A percentile compares a stretch with the other conserved stretches of the same genome.
phyloP scores from a whole-genome alignment of 352 stramenopile genomes.

The Phytophthora cactorum region DNA sequence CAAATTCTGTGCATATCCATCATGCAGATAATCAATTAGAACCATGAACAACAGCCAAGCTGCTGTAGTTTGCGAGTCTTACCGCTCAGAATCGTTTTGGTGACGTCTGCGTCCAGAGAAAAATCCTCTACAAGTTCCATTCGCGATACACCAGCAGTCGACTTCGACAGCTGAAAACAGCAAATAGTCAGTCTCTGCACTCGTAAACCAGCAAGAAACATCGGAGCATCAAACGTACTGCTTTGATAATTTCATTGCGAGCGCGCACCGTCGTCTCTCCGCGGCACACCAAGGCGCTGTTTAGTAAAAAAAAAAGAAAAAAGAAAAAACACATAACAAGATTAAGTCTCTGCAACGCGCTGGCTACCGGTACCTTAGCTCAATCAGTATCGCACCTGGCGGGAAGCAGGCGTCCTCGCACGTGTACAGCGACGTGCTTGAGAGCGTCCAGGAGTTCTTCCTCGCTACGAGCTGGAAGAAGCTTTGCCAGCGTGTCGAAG shows the following conservation, averaged over 20 bases:
- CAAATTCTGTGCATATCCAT: conserved; percentile 44
- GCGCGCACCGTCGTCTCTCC: conserved; percentile 37
- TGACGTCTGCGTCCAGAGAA: conserved; percentile 43
- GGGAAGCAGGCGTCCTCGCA: conserved; percentile 49
- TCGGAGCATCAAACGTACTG: conserved; percentile 36
- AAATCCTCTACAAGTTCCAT: conserved; percentile 54
- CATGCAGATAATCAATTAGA: conserved; percentile 4
- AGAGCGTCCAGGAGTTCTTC: conserved; percentile 50
- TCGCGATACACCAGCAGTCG: conserved; percentile 47
- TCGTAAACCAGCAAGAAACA: background rate
- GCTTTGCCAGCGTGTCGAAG: conserved; percentile 48
- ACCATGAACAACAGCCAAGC: background rate
- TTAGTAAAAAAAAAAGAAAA: background rate
- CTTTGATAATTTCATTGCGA: conserved; percentile 59
- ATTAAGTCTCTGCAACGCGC: background rate
- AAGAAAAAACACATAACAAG: background rate
- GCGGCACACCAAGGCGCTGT: conserved; percentile 41
- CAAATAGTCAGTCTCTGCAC: conserved; percentile 7
- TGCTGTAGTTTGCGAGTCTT: background rate
- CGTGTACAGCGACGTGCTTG: conserved; percentile 47
- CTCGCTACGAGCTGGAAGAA: conserved; percentile 47
- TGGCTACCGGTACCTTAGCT: background rate
- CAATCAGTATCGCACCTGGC: conserved; percentile 39
- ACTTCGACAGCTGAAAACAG: conserved; percentile 37
- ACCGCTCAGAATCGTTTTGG: conserved; percentile 61